Evolutionary conservation across 371 early-diverging fungal species (phyloP).

Genomic region (Syncephalastrum racemosum): DNA sequence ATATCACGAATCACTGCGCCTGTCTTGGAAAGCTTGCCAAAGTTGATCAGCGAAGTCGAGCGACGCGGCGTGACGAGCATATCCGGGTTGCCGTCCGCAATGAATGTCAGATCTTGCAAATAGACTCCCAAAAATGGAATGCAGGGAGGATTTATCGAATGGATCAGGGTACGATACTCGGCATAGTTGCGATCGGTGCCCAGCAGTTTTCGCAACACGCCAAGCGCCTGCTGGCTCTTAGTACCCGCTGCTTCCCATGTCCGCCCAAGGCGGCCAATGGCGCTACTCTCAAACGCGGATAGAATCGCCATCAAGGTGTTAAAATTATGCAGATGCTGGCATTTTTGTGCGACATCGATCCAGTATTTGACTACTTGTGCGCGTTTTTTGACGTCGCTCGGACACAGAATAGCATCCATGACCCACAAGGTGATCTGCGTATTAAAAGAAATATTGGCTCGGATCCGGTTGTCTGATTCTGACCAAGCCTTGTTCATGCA

Average conservation of each 20-base stretch:
- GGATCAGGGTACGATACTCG: conserved; percentile 80
- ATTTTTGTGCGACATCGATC: conserved; percentile 73
- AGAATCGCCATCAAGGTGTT: conserved; percentile 86
- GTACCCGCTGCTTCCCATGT: conserved; percentile 49
- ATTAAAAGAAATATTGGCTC: conserved; percentile 69
- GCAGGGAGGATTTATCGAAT: conserved; percentile 82
- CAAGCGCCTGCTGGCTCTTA: conserved; percentile 18
- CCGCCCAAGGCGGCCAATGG: conserved; percentile 82
- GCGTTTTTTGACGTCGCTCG: conserved; percentile 79
- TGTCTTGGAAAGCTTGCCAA: conserved; percentile 82
- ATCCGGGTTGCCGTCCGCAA: conserved; percentile 84
- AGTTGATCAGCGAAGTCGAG: conserved; percentile 75
- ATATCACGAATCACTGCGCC: conserved; percentile 87
- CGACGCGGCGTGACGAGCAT: conserved; percentile 24
- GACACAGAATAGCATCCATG: conserved; percentile 75
- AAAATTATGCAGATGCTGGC: conserved; percentile 78
- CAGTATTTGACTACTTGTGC: conserved; percentile 75
- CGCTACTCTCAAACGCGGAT: conserved; percentile 83
- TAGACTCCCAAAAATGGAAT: conserved; percentile 88
- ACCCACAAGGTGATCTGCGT: conserved; percentile 85
- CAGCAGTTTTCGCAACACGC: conserved; percentile 64
- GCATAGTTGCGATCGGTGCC: conserved; percentile 76
- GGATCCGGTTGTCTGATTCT: conserved; percentile 53
- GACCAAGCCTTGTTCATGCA: conserved; percentile 91
- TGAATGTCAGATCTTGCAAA: conserved; percentile 88